Conservation (phyloP, 2,329 filamentous ascomycete species). For the Coniochaeta sp. region DNA sequence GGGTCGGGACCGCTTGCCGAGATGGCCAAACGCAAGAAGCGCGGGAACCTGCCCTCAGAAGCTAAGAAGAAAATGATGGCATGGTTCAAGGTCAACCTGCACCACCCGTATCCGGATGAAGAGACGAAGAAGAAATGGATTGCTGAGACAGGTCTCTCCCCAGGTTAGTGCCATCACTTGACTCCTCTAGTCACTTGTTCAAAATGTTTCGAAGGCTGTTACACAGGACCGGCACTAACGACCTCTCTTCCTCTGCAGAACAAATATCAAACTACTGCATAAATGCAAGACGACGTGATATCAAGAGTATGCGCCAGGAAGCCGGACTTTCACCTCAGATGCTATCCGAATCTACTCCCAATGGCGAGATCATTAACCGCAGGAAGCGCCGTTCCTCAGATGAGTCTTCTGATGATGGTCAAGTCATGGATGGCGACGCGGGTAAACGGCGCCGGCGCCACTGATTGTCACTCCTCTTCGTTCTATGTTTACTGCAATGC, state of each 20-base stretch:
- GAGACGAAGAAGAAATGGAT: conserved; percentile 69
- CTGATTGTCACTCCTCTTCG: neutral
- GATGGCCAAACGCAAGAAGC: conserved; percentile 38
- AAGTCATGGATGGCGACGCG: neutral
- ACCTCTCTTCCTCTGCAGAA: conserved; percentile 31
- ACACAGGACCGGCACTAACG: neutral
- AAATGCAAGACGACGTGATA: conserved; percentile 36
- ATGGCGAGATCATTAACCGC: neutral
- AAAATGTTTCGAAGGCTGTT: neutral
- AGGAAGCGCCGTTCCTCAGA: neutral
- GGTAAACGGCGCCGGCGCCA: neutral
- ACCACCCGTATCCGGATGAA: conserved; percentile 80
- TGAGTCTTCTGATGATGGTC: neutral
- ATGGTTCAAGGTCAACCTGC: conserved; percentile 73
- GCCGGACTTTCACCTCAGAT: neutral
- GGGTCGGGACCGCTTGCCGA: neutral
- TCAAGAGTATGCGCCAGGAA: neutral
- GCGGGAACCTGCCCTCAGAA: conserved; percentile 86
- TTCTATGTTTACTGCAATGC: neutral
- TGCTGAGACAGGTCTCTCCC: conserved; percentile 53
- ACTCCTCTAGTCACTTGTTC: neutral
- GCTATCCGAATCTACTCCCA: neutral
- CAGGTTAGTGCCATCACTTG: neutral
- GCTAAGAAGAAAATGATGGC: conserved; percentile 73
- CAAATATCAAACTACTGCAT: conserved; percentile 79